Percentiles rank a stretch among this genome's conserved stretches.
Conservation (phyloP, 176 grass and related monocot genomes). For the Juncus inflexus region DNA sequence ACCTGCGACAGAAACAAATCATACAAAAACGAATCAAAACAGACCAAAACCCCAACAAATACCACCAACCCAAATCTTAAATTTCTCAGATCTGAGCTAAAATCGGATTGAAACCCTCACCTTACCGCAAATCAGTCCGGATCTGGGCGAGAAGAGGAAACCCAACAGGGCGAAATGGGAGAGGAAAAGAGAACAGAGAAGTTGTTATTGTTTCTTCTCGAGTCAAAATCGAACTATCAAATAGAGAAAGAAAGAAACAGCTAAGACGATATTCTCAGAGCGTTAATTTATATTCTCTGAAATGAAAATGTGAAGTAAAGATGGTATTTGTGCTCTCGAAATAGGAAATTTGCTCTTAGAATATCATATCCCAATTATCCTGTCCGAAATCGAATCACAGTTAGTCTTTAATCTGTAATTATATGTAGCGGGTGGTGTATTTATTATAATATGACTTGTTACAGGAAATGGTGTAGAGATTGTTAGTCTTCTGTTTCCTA, state of each 20-base stretch:
- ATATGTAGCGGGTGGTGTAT: too few relatives aligned
- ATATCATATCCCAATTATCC: too few relatives aligned
- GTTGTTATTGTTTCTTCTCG: background rate
- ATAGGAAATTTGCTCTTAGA: too few relatives aligned
- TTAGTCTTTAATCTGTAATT: too few relatives aligned
- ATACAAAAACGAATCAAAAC: background rate
- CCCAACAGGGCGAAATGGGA: constrained; percentile 4
- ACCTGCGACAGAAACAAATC: constrained; percentile 11
- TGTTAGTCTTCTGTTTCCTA: too few relatives aligned
- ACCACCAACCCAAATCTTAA: constrained; percentile 4
- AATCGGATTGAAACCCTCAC: background rate
- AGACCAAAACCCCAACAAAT: background rate
- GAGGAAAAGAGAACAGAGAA: background rate
- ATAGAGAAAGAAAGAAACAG: constrained; percentile 14
- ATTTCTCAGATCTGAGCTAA: constrained; percentile 34
- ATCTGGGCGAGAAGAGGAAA: constrained; percentile 5
- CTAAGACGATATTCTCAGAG: background rate
- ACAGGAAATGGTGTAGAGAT: too few relatives aligned
- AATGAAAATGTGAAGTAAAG: too few relatives aligned
- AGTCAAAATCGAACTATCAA: background rate
- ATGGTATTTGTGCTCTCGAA: too few relatives aligned
- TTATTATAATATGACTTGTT: too few relatives aligned
- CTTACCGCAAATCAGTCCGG: constrained; percentile 12
- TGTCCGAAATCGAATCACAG: too few relatives aligned
- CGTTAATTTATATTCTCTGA: too few relatives aligned